These are phyloP conservation scores for Salix caprea DNA, from an alignment of 345 rosid genomes.

Conservation along the genomic window DNA sequence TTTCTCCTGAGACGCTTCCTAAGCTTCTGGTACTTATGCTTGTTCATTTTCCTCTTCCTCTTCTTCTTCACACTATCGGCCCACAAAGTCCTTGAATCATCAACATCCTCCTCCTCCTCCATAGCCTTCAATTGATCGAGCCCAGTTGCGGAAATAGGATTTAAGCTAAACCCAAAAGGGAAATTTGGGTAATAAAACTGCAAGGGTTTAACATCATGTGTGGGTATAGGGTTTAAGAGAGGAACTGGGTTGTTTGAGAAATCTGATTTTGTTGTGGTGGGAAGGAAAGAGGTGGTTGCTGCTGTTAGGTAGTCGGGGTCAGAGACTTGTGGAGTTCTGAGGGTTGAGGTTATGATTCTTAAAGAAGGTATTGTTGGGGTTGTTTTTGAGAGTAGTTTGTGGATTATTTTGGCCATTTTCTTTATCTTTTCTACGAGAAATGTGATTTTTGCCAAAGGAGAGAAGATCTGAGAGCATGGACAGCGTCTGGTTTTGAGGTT, in stretches of 20 bases:
- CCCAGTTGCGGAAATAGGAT: conserved; percentile 9
- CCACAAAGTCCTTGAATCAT: conserved; percentile 34
- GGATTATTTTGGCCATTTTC: conserved; percentile 8
- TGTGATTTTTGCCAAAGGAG: background rate
- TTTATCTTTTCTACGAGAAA: background rate
- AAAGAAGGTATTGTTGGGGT: background rate
- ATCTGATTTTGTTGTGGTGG: background rate
- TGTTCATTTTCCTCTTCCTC: conserved; percentile 98
- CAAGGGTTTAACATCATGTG: background rate
- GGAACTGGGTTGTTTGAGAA: background rate
- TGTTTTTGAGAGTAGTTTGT: background rate
- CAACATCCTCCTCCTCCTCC: background rate
- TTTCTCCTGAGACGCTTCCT: conserved; percentile 65
- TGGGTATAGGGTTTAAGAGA: background rate
- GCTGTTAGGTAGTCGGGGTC: too few species aligned
- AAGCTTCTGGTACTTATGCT: conserved; percentile 82
- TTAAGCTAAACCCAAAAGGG: conserved; percentile 12
- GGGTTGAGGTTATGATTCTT: conserved; percentile 6
- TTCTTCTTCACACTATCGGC: conserved; percentile 95
- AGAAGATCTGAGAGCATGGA: too few species aligned
- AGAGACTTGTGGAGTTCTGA: background rate
- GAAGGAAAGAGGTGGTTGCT: background rate
- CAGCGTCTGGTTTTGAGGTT: too few species aligned
- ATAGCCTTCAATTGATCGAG: conserved; percentile 1
- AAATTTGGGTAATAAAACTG: conserved; percentile 13